phyloP scores from a whole-genome alignment of 495 filamentous ascomycete genomes.

The Xylaria intraflava region DNA sequence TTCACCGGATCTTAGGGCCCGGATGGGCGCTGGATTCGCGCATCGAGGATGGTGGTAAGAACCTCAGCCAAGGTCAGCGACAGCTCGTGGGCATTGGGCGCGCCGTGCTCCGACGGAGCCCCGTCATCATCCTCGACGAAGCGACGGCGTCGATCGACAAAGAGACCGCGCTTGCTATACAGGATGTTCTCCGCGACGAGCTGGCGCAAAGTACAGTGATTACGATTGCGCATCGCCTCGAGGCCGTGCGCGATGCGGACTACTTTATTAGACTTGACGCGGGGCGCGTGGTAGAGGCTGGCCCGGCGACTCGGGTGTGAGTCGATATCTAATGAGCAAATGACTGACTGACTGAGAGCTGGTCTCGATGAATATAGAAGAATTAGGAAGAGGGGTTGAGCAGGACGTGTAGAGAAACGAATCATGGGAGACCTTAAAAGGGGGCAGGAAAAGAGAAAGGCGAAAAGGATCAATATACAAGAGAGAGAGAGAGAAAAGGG shows the following conservation, averaged over 20 bases:
- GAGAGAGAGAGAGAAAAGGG: too few species aligned
- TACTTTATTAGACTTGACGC: slow-evolving; percentile 65
- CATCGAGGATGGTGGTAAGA: slow-evolving; percentile 52
- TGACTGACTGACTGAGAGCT: background rate
- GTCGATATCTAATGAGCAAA: too few species aligned
- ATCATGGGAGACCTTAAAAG: background rate
- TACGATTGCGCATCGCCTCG: slow-evolving; percentile 77
- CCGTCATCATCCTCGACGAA: slow-evolving; percentile 64
- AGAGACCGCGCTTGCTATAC: slow-evolving; percentile 69
- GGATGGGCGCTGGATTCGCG: slow-evolving; percentile 39
- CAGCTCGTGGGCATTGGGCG: slow-evolving; percentile 55
- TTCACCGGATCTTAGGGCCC: slow-evolving; percentile 35
- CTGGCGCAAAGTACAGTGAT: slow-evolving; percentile 73
- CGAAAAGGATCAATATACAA: background rate
- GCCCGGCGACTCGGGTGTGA: slow-evolving; percentile 8
- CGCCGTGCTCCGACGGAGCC: slow-evolving; percentile 51
- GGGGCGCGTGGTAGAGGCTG: slow-evolving; percentile 44
- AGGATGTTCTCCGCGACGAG: slow-evolving; percentile 68
- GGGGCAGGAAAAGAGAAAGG: background rate
- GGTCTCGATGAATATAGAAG: background rate
- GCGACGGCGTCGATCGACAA: slow-evolving; percentile 82
- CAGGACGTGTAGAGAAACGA: too few species aligned
- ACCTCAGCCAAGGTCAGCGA: slow-evolving; percentile 55
- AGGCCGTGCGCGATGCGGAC: slow-evolving; percentile 71
- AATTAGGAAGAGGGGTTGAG: background rate